Base-by-base conservation (phyloP, 768 basidiomycete genomes). In the Plicaturopsis crispa region DNA sequence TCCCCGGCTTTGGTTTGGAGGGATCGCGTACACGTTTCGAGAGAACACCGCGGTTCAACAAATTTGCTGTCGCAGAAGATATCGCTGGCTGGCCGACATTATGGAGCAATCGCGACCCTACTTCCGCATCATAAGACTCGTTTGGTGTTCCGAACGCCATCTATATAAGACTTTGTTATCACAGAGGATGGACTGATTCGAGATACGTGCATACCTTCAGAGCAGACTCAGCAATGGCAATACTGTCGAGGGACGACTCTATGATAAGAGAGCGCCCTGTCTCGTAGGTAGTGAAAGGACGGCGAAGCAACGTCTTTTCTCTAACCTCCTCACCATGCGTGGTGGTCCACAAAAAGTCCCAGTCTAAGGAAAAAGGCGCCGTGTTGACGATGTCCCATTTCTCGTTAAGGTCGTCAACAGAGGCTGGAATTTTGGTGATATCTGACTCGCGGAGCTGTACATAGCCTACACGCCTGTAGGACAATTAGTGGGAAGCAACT, bases 281-380 rank as follows among this genome's bases (percentile, higher is more conserved):
- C 60, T 35, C 70, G 67, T 63, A 61, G 19, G 56, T 61, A 14
- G 69, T 68, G 48, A 84, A 76, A 5, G 78, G 63, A 35, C 77
- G 69, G 35, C 69, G 67, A 22, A 79, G 60, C 36, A 85, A 56
- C 30, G 70, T 70, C 52, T 80, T 83, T 54, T 88, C 87, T 30
- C 87, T 75, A 8, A 72, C 71, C 52, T 89, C 85, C 48, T 88
- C 86, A 1, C 83, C 80, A n/a, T n/a, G n/a, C 12, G 66, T 52
- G 1, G 70, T 67, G 47, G 69, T 82, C 78, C 80, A 88, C 58
- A 89, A 66, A 51, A 84, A 84, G 43, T 87, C 84, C 74, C 75
- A 85, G 4, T 66, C 45, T 1, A 80, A 72, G 1, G 60, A 55
- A 8, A 50, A 53, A 4, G 55, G 52, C 11, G 48, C 48, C 31